Conservation (phyloP, 1,284 basidiomycete genomes). For the Marasmius tenuissimus region DNA sequence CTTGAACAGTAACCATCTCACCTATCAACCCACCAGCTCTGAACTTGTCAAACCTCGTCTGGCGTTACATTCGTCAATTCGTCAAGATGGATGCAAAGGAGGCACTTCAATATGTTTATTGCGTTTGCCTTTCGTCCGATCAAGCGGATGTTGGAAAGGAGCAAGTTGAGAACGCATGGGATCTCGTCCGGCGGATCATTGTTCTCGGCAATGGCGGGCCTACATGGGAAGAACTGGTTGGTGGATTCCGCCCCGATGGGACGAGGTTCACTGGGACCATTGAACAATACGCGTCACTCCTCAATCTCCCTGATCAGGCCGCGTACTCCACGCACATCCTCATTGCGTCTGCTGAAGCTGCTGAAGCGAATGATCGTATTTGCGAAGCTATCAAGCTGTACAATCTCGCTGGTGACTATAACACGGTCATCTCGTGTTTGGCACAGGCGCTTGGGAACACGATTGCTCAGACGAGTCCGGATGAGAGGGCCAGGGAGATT, state of each 20-base stretch:
- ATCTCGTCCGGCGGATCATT: slow-evolving; percentile 86
- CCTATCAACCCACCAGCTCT: slow-evolving; percentile 67
- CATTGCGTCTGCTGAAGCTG: slow-evolving; percentile 75
- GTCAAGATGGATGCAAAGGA: slow-evolving; percentile 90
- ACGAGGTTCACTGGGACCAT: slow-evolving; percentile 86
- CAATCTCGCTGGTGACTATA: slow-evolving; percentile 92
- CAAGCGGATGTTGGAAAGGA: slow-evolving; percentile 75
- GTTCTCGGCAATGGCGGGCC: slow-evolving; percentile 84
- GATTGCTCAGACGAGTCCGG: slow-evolving; percentile 66
- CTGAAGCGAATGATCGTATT: slow-evolving; percentile 76
- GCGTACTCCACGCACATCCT: slow-evolving; percentile 87
- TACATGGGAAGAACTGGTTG: slow-evolving; percentile 87
- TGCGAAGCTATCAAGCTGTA: slow-evolving; percentile 94
- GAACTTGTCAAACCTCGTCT: slow-evolving; percentile 85
- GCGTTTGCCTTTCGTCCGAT: slow-evolving; percentile 82
- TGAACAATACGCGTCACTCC: slow-evolving; percentile 49
- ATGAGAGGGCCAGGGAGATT: slow-evolving; percentile 70
- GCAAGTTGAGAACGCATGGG: slow-evolving; percentile 85
- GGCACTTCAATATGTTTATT: slow-evolving; percentile 95
- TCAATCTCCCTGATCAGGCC: slow-evolving; percentile 70
- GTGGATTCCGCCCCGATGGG: slow-evolving; percentile 88
- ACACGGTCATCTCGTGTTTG: slow-evolving; percentile 86
- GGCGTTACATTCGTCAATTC: slow-evolving; percentile 92
- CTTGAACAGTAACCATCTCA: slow-evolving; percentile 58
- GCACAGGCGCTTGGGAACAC: slow-evolving; percentile 89